Evolutionary conservation across 2,329 filamentous ascomycete species (phyloP), one percentile per base, ranked within the genome.

Genomic region (Berkeleyomyces rouxiae): DNA sequence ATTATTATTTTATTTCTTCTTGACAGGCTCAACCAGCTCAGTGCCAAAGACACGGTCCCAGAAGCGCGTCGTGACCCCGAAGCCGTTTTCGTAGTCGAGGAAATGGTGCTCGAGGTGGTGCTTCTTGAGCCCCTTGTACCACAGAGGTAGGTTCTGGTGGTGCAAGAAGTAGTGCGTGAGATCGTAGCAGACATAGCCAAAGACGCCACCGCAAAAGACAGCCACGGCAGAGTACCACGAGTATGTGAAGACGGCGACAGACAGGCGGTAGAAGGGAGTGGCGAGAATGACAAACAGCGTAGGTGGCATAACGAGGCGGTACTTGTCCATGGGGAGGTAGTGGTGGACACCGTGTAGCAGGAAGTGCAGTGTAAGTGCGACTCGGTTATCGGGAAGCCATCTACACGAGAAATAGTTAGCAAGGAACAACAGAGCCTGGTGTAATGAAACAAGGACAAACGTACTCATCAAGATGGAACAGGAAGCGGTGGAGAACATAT

Each of bases 301-400:
- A 0, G 93, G 93, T 0, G 93, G 93, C 93, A 99, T 97, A 67
- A 99, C 93, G 7, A 99, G 85, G 65, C 93, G 86, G 70, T 96
- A 92, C 71, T 86, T 92, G 76, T 99, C 93, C 93, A 99, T 97
- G n/a, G 93, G 93, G 3, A 99, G 82, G 74, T 97, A 99, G 74
- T 99, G 93, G 71, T 99, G 93, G 66, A 99, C 89, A 66, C 93
- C 93, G 70, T 99, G 93, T 36, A 99, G 87, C 47, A 96, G 76
- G 76, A 99, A 99, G 73, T 99, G 93, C 23, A 86, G 68, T 0
- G 90, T 95, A 64, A 99, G 78, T 67, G 82, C 86, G n/a, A 88
- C 85, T 62, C 90, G 82, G 72, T 97, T 95, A 72, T 99, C 89
- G 0, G 93, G 93, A 9, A 99, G 85, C 70, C 84, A 89, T 58